A percentile compares a stretch with the other conserved stretches of the same genome.
Conservation (phyloP, 139 green algal species). For the Chlorokybus atmophyticus region DNA sequence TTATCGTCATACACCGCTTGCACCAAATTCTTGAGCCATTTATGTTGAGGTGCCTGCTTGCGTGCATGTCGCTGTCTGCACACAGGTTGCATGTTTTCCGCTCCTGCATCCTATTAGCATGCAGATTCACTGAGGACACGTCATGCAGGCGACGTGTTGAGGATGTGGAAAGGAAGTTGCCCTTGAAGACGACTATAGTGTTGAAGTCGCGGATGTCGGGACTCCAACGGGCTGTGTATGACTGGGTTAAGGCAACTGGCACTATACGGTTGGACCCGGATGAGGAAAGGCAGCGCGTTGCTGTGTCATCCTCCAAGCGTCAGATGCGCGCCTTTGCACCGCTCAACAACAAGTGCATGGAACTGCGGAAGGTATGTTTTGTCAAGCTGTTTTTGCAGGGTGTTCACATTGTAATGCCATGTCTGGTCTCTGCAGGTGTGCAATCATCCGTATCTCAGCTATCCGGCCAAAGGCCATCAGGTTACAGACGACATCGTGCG, state of each 20-base stretch:
- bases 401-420: no score
- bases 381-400: no score
- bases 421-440: no score
- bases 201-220: slow-evolving; percentile 57
- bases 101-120: slow-evolving; percentile 22
- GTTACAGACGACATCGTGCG: slow-evolving; percentile 9
- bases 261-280: slow-evolving; percentile 68
- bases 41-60: slow-evolving; percentile 56
- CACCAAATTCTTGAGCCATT: slow-evolving; percentile 94
- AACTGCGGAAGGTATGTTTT: slow-evolving; percentile 92
- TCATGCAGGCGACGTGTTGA: slow-evolving; percentile 41
- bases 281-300: slow-evolving; percentile 27
- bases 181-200: slow-evolving; percentile 41
- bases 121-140: neutral
- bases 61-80: neutral
- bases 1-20: slow-evolving; percentile 71
- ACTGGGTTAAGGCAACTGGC: slow-evolving; percentile 67
- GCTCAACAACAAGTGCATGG: slow-evolving; percentile 88
- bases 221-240: slow-evolving; percentile 69
- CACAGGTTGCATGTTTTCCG: neutral
- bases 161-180: slow-evolving; percentile 84
- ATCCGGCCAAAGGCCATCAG: slow-evolving; percentile 10
- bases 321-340: slow-evolving; percentile 18
- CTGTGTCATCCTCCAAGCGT: neutral
- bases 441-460: slow-evolving; percentile 86